Evolutionary conservation across 305 asterid genomes (phyloP).

Genomic region (Fraxinus greggii): DNA sequence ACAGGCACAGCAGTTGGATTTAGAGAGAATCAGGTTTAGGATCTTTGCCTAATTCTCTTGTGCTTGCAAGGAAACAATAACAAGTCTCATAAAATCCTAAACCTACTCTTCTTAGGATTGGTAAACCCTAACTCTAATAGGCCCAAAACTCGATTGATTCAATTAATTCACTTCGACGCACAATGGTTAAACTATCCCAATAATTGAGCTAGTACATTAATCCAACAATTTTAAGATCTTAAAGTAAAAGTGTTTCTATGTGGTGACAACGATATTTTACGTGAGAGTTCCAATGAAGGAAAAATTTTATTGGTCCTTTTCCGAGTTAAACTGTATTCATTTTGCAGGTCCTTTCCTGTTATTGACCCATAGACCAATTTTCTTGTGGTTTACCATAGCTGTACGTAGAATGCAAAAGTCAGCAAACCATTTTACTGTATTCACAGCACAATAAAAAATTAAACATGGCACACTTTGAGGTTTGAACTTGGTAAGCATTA

Average conservation of each 20-base stretch:
- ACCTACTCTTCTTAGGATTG: not conserved
- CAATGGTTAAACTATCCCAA: not conserved
- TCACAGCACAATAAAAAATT: not conserved
- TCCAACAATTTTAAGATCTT: not conserved
- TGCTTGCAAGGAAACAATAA: not conserved
- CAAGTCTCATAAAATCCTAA: not conserved
- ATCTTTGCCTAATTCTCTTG: not conserved
- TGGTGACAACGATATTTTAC: not conserved
- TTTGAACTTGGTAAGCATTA: not conserved
- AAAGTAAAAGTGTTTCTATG: not conserved
- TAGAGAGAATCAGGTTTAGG: not conserved
- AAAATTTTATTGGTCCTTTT: not conserved
- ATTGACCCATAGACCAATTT: not conserved
- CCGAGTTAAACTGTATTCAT: not conserved
- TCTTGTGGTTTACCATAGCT: not conserved
- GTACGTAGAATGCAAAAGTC: not conserved
- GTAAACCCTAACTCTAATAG: not conserved
- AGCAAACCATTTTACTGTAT: no score
- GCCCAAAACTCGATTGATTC: not conserved
- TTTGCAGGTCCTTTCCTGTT: not conserved
- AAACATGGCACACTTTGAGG: not conserved
- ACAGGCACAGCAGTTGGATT: not conserved
- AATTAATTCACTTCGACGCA: not conserved
- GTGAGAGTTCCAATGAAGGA: not conserved
- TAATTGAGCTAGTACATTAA: not conserved